phyloP scores from a whole-genome alignment of 306 rosid species.

The Hippophae tibetana region DNA sequence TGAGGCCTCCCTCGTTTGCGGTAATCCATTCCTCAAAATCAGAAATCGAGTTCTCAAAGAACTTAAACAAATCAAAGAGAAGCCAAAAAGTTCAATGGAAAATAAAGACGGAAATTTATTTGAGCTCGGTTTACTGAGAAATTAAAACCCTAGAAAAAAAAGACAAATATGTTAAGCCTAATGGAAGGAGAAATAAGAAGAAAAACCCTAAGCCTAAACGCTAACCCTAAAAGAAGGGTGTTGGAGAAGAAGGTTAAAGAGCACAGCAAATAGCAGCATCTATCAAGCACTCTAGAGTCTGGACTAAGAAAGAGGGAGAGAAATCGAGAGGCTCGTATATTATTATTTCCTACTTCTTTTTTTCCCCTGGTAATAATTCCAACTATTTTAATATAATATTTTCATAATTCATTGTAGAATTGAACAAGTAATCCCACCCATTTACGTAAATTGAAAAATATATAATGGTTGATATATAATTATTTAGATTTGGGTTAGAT shows the following conservation, averaged over 20 bases:
- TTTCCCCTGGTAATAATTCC: not conserved
- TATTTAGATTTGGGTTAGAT: too few relatives aligned
- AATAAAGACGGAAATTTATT: not conserved
- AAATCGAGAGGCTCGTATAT: constrained; percentile 5
- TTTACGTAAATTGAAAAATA: too few relatives aligned
- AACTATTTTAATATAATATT: not conserved
- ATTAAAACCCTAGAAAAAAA: not conserved
- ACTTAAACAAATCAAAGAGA: constrained; percentile 2
- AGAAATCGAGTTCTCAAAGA: constrained; percentile 37
- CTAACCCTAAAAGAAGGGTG: constrained; percentile 30
- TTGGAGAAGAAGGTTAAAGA: constrained; percentile 16
- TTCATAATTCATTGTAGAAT: too few relatives aligned
- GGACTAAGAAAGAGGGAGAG: constrained; percentile 6
- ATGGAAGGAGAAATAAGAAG: constrained; percentile 6
- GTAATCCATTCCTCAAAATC: constrained; percentile 11
- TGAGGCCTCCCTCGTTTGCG: constrained; percentile 21
- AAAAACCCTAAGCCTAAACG: constrained; percentile 39
- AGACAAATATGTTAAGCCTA: not conserved
- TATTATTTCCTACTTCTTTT: not conserved
- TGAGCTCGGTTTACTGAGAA: too few relatives aligned
- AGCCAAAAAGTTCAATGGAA: not conserved
- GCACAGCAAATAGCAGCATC: not conserved
- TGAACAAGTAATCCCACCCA: too few relatives aligned
- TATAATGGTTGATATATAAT: too few relatives aligned
- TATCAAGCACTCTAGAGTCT: not conserved